phyloP scores from a whole-genome alignment of 345 rosid genomes.

The Erysimum cheiranthoides region DNA sequence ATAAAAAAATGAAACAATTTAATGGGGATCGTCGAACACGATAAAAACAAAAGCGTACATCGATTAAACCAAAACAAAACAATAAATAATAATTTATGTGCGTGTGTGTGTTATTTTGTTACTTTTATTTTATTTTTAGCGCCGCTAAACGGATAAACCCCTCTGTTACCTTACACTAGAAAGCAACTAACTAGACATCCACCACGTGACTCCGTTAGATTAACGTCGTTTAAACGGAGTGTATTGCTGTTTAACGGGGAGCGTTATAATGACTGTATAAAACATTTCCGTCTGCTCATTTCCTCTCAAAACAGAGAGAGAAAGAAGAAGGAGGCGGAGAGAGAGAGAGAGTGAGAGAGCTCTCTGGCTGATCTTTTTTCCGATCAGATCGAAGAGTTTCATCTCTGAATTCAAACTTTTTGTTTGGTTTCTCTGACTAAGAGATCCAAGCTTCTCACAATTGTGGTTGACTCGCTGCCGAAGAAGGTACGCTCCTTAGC shows the following conservation, averaged over 20 bases:
- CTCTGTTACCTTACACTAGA: slow-evolving; percentile 33
- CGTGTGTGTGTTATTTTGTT: slow-evolving; percentile 32
- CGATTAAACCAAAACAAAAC: slow-evolving; percentile 31
- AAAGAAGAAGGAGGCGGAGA: background rate
- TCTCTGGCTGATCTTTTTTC: slow-evolving; percentile 35
- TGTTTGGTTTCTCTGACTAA: slow-evolving; percentile 7
- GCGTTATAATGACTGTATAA: slow-evolving; percentile 38
- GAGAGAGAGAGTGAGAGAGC: slow-evolving; percentile 23
- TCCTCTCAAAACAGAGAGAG: slow-evolving; percentile 24
- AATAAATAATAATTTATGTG: slow-evolving; percentile 13
- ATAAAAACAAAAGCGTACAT: slow-evolving; percentile 42
- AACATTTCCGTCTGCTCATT: slow-evolving; percentile 39
- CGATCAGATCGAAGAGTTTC: slow-evolving; percentile 40
- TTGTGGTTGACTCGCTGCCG: slow-evolving; percentile 7
- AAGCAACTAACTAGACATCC: slow-evolving; percentile 36
- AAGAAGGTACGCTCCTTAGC: slow-evolving; percentile 33
- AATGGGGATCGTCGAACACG: slow-evolving; percentile 36
- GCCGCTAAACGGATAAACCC: slow-evolving; percentile 48
- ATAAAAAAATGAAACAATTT: background rate
- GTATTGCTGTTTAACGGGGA: slow-evolving; percentile 33
- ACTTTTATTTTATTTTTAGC: slow-evolving; percentile 4
- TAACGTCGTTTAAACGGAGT: slow-evolving; percentile 40
- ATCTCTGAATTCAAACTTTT: slow-evolving; percentile 25
- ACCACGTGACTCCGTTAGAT: slow-evolving; percentile 45
- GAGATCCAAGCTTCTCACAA: slow-evolving; percentile 29